Evolutionary conservation across 106 monocot genomes (phyloP).

Genomic region (Ottelia alismoides): DNA sequence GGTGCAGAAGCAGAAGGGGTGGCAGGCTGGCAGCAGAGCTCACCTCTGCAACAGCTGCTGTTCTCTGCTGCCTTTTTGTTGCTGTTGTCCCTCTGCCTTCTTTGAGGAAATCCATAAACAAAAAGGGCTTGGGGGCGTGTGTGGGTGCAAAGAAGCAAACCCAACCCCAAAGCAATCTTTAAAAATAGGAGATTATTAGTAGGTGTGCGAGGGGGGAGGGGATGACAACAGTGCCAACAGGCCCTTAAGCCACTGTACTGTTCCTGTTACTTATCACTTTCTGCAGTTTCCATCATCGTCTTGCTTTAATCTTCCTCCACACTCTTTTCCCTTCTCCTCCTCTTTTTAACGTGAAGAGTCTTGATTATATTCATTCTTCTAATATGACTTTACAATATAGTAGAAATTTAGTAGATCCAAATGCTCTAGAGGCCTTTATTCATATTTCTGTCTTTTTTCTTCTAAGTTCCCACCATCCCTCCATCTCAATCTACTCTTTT

Average conservation of each 20-base stretch:
- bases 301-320: no score
- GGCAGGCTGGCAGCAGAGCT: slow-evolving; percentile 5
- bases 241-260: slow-evolving; percentile 2
- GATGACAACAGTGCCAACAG: not conserved
- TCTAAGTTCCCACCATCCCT: no score
- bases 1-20: slow-evolving; percentile 15
- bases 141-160: not conserved
- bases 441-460: no score
- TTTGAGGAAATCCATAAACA: no score
- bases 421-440: not conserved
- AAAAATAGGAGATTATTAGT: no score
- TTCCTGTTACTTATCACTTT: slow-evolving; percentile 3
- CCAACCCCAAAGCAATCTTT: no score
- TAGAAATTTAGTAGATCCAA: not conserved
- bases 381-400: no score
- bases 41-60: slow-evolving; percentile 13
- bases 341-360: no score
- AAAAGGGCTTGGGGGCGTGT: not conserved
- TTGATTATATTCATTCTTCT: no score
- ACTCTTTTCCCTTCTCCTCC: not conserved
- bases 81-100: slow-evolving; percentile 12
- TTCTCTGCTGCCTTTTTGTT: slow-evolving; percentile 20
- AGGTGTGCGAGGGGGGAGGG: no score
- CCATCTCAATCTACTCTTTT: no score
- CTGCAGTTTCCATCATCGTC: not conserved